phyloP scores from a whole-genome alignment of 805 yeast species.

The Candida manassasensis region DNA sequence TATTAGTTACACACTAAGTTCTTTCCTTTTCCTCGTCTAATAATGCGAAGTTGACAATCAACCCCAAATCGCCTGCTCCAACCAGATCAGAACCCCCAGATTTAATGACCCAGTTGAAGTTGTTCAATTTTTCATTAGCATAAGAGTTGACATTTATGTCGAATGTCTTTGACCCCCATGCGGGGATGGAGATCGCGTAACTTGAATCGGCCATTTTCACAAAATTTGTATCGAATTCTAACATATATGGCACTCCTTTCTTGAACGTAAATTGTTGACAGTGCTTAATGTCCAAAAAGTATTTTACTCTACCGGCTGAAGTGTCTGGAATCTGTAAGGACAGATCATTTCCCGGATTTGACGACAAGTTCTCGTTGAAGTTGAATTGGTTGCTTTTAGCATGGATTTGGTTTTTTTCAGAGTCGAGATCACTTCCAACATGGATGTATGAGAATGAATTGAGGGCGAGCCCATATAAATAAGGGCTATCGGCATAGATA shows the following conservation, averaged over 20 bases:
- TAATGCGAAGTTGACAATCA: slow-evolving; percentile 35
- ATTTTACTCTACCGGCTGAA: slow-evolving; percentile 37
- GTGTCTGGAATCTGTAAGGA: slow-evolving; percentile 24
- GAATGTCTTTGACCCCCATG: slow-evolving; percentile 39
- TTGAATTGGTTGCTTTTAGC: slow-evolving; percentile 6
- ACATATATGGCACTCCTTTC: slow-evolving; percentile 33
- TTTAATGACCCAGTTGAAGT: slow-evolving; percentile 45
- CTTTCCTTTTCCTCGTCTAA: slow-evolving; percentile 24
- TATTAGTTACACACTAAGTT: no score
- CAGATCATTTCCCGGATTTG: slow-evolving; percentile 16
- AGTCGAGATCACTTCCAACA: slow-evolving; percentile 2
- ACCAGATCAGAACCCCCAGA: slow-evolving; percentile 30
- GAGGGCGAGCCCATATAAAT: slow-evolving; percentile 56
- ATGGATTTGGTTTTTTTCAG: slow-evolving; percentile 1
- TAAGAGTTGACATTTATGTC: slow-evolving; percentile 39
- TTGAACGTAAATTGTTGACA: slow-evolving; percentile 40
- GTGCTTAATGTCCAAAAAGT: slow-evolving; percentile 35
- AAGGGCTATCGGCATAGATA: slow-evolving; percentile 56
- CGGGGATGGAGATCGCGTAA: slow-evolving; percentile 50
- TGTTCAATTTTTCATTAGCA: slow-evolving; percentile 40
- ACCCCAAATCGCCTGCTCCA: slow-evolving; percentile 27
- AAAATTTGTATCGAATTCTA: slow-evolving; percentile 54
- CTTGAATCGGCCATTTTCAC: slow-evolving; percentile 46
- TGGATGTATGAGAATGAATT: slow-evolving; percentile 50
- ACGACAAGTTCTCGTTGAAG: slow-evolving; percentile 24